Base-by-base conservation (phyloP, 2,329 filamentous ascomycete species). In the Boeremia exigua region DNA sequence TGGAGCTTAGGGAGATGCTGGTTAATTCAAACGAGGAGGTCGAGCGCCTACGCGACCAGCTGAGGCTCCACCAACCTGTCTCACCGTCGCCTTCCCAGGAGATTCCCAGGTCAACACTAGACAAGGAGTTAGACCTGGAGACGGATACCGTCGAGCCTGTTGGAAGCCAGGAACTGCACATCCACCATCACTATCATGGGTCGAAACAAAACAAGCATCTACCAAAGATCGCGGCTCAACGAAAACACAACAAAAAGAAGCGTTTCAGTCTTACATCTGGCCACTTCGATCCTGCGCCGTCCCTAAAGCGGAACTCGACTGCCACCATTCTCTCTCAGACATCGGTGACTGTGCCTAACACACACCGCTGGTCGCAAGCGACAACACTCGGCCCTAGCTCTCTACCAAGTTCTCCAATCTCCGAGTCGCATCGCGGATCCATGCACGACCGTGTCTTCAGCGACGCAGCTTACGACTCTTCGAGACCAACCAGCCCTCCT, bases 21-120 rank as follows among this genome's bases (percentile, higher is more conserved):
- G 84, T 92, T 68, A 92, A 86, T 71, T 96, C 94, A 3, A 96
- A 98, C 69, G 91, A 96, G 67, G 94, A 99, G 76, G 95, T 98
- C 3, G 92, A 96, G 72, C 85, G 84, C 38, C 78, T 99, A 17
- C 84, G 94, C 25, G 91, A 96, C 58, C 91, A 96, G 73, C 80
- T 98, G 25, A 76, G 89, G 58, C 84, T 86, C 42, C 92, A 96
- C 70, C 91, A 95, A 66, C 91, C 91, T 7, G 67, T 90, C 4
- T 60, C 66, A 9, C 49, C 63, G 1, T 68, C 69, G 6, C 68
- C 66, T 4, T 49, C 39, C 2, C 56, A 66, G 23, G 76, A 77
- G 3, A 46, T 46, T 11, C 37, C 58, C 4, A 56, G 67, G 48
- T 76, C 79, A 1, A 89, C 85, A 0, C 77, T 97, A 47, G 83